Base-by-base conservation (phyloP, 192 early-diverging fungal species). In the Chytriomyces sp. region DNA sequence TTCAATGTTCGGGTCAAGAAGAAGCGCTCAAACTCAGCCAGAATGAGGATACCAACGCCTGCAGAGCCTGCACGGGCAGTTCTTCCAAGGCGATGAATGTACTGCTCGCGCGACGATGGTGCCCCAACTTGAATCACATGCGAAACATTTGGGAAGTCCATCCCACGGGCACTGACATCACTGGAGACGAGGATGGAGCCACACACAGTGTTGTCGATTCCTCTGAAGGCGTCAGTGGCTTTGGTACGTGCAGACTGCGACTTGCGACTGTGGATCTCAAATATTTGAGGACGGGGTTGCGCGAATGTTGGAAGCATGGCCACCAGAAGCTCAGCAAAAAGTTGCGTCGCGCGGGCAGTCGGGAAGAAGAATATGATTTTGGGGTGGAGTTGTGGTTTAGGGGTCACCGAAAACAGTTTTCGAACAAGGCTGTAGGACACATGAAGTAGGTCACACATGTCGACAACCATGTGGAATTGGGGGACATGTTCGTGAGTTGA, bases 101-200 rank as follows among this genome's bases (percentile, higher is more conserved):
- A 97, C 68, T 92, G 89, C 80, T 95, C 95, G 43, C 88, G 77
- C 47, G 87, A 84, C 7, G 89, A 86, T 16, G 95, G 92, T 0
- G 94, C 84, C 6, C 78, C 82, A 47, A 94, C 81, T 81, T 98
- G 94, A 46, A 98, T 64, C 45, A 98, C 95, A 60, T 93, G 85
- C 0, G 90, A 85, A 8, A 98, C 95, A 80, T 90, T 91, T 5
- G 95, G 95, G 69, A 94, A 96, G 82, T 98, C 96, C 57, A 98
- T 93, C 48, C 96, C 96, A 73, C 96, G 94, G 53, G 96, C 96
- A 67, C 92, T 93, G 2, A 98, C 94, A 77, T 97, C 96, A 5
- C 94, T 93, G 1, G 95, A 93, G 69, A 97, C 86, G 78, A 98
- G 82, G 53, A 98, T 89, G 49, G 88, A 81, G n/a, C 20, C n/a